Evolutionary conservation across 2,329 filamentous ascomycete species (phyloP).

Genomic region (Phyllosticta citrichinensis): DNA sequence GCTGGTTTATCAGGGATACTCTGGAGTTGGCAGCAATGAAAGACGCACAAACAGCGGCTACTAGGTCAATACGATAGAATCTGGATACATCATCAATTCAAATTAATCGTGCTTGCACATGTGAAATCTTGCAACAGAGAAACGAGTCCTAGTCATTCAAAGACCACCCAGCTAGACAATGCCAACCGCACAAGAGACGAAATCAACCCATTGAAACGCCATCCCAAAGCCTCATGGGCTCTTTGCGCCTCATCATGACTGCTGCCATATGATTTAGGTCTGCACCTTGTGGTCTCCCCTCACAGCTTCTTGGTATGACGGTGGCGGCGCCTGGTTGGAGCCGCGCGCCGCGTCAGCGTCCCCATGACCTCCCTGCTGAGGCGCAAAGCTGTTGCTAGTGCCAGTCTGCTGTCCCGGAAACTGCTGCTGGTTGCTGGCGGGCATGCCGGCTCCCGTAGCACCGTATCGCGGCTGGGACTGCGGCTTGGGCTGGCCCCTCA

Average conservation of each 20-base stretch:
- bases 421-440: constrained; percentile 23
- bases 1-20: background rate
- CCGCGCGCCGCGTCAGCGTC: constrained; percentile 13
- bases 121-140: background rate
- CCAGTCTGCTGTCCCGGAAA: constrained; percentile 31
- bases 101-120: background rate
- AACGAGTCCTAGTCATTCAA: background rate
- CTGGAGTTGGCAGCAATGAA: background rate
- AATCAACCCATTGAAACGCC: background rate
- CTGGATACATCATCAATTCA: background rate
- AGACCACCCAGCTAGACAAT: background rate
- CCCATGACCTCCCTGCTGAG: background rate
- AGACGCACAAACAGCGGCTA: background rate
- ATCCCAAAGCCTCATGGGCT: background rate
- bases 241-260: background rate
- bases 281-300: constrained; percentile 89
- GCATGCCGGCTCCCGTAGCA: constrained; percentile 22
- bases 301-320: constrained; percentile 83
- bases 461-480: constrained; percentile 6
- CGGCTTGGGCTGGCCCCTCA: constrained; percentile 9
- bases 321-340: constrained; percentile 47
- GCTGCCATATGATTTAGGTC: constrained; percentile 1
- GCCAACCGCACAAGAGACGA: background rate
- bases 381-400: constrained; percentile 8
- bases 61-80: background rate